phyloP scores from a whole-genome alignment of 2,329 filamentous ascomycete species.

The Xylariales sp. region DNA sequence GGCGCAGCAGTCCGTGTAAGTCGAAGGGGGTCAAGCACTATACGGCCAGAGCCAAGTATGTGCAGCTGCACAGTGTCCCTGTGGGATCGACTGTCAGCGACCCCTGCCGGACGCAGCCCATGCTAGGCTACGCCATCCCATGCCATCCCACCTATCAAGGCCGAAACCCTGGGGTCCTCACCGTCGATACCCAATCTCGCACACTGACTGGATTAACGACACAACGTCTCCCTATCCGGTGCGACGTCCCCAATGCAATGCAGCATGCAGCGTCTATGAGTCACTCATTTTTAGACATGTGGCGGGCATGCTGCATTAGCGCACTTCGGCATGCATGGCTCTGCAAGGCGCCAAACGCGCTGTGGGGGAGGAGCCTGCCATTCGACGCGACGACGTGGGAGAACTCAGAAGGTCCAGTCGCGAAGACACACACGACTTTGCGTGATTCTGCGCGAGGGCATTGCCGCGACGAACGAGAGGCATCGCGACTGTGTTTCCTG shows the following conservation, averaged over 20 bases:
- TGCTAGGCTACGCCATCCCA: not conserved
- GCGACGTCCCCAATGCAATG: conserved; percentile 10
- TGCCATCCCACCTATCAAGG: conserved; percentile 17
- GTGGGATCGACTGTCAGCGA: not conserved
- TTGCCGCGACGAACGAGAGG: conserved; percentile 8
- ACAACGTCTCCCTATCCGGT: conserved; percentile 9
- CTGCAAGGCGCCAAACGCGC: not conserved
- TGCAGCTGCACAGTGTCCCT: conserved; percentile 2
- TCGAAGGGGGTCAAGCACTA: conserved; percentile 1
- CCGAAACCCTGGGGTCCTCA: conserved; percentile 14
- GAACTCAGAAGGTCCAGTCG: conserved; percentile 5
- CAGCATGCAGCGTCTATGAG: conserved; percentile 19
- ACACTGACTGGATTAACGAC: conserved; percentile 15
- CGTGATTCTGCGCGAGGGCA: conserved; percentile 2
- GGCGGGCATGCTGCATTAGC: conserved; percentile 20
- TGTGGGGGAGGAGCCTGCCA: not conserved
- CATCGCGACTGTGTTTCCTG: conserved; percentile 5
- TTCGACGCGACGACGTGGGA: not conserved
- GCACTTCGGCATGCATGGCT: too few relatives aligned
- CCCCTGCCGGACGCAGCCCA: too few relatives aligned
- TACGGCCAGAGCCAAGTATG: not conserved
- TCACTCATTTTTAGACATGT: conserved; percentile 24
- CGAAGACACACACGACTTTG: conserved; percentile 6
- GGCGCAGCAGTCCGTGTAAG: conserved; percentile 4
- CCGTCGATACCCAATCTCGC: conserved; percentile 15